A percentile compares a stretch with the other conserved stretches of the same genome.
Evolutionary conservation across 805 yeast species (phyloP).

Genomic region (Vanderwaltozyma verrucispora): DNA sequence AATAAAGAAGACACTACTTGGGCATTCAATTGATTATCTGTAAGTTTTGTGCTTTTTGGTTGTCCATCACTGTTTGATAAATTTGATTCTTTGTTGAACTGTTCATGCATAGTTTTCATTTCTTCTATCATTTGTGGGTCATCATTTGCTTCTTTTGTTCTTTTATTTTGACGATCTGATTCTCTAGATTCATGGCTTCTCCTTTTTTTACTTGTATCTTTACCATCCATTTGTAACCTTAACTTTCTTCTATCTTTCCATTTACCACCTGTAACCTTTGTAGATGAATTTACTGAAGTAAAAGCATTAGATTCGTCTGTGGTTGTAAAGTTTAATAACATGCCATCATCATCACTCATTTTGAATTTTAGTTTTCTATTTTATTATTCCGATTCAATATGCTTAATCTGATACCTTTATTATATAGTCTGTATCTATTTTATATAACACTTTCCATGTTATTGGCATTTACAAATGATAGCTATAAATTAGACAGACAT

Average conservation of each 20-base stretch:
- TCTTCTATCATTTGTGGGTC: constrained; percentile 7
- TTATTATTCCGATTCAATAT: not conserved
- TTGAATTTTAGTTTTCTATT: not conserved
- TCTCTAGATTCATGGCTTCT: not conserved
- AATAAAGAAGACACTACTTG: constrained; percentile 82
- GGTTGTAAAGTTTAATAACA: constrained; percentile 63
- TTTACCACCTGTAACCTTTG: constrained; percentile 56
- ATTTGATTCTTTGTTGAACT: not conserved
- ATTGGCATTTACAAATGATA: no score
- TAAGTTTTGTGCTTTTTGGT: constrained; percentile 5
- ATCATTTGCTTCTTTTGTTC: constrained; percentile 3
- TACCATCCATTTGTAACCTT: constrained; percentile 40
- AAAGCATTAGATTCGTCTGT: constrained; percentile 25
- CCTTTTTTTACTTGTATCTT: constrained; percentile 20
- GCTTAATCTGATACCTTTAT: no score
- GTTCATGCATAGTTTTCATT: not conserved
- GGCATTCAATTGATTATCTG: constrained; percentile 6
- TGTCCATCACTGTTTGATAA: not conserved
- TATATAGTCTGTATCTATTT: no score
- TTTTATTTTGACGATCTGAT: not conserved
- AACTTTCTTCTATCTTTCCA: constrained; percentile 74
- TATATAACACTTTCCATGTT: no score
- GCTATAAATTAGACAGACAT: no score
- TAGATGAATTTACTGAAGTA: constrained; percentile 9
- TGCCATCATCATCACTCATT: constrained; percentile 28